phyloP scores from a whole-genome alignment of 2,329 filamentous ascomycete species.

The Dactylellina cionopaga region DNA sequence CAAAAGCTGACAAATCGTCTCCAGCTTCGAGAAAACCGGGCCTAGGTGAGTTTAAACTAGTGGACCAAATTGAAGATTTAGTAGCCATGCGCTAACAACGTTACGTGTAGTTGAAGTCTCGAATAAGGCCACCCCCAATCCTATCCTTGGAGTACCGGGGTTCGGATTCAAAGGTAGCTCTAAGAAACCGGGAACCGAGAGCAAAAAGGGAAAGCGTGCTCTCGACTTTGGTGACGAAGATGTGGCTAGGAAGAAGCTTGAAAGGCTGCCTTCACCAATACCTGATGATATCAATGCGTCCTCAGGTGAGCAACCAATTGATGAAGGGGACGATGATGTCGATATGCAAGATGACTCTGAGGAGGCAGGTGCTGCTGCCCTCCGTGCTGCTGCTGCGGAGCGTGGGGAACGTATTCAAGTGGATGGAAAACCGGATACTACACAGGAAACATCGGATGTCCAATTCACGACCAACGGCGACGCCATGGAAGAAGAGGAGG shows the following conservation, averaged over 20 bases:
- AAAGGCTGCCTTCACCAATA: conserved; percentile 83
- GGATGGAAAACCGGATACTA: conserved; percentile 52
- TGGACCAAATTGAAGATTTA: background rate
- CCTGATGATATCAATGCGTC: conserved; percentile 66
- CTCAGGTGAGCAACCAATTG: conserved; percentile 67
- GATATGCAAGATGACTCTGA: conserved; percentile 83
- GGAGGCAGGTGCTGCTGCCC: conserved; percentile 86
- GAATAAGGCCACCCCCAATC: conserved; percentile 68
- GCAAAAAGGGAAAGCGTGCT: conserved; percentile 74
- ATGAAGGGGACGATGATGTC: conserved; percentile 77
- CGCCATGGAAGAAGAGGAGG: conserved; percentile 70
- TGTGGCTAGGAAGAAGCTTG: conserved; percentile 84
- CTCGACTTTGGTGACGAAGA: conserved; percentile 90
- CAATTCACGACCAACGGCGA: conserved; percentile 10
- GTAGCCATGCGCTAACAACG: conserved; percentile 54
- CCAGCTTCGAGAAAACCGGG: conserved; percentile 56
- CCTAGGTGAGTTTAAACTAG: conserved; percentile 53
- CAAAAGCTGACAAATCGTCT: conserved; percentile 58
- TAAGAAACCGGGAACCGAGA: conserved; percentile 72
- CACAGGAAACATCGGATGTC: conserved; percentile 57
- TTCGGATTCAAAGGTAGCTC: conserved; percentile 82
- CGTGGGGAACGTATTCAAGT: conserved; percentile 73
- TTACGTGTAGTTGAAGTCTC: conserved; percentile 55
- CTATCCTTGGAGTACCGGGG: conserved; percentile 74
- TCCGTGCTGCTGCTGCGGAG: conserved; percentile 83